These are phyloP conservation scores for Chaetothyriales sp. DNA, from an alignment of 2,329 filamentous ascomycete species.

Conservation along the genomic window DNA sequence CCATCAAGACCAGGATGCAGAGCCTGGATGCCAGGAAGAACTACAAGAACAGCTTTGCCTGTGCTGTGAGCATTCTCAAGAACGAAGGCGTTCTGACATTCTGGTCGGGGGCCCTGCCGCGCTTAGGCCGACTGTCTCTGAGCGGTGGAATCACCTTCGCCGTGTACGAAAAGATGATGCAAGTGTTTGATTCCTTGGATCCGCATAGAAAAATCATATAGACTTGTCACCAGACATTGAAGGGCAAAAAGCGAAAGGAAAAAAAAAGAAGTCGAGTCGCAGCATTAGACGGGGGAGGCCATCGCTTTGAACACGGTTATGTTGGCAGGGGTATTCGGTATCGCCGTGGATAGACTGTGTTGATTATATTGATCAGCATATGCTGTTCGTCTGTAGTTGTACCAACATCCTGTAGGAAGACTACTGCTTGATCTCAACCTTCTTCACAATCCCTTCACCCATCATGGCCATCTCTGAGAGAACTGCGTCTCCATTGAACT, in stretches of 20 bases:
- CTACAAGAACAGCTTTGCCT: slow-evolving; percentile 80
- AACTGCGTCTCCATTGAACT: slow-evolving; percentile 52
- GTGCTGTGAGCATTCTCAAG: slow-evolving; percentile 67
- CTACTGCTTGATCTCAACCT: slow-evolving; percentile 8
- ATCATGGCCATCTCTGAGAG: slow-evolving; percentile 57
- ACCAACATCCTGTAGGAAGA: neutral
- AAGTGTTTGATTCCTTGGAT: slow-evolving; percentile 63
- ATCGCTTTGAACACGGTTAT: too few relatives aligned
- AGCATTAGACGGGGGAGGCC: too few relatives aligned
- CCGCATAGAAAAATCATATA: slow-evolving; percentile 73
- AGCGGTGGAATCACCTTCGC: slow-evolving; percentile 97
- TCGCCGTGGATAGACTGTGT: neutral
- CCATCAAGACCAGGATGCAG: slow-evolving; percentile 96
- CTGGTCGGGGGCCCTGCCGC: slow-evolving; percentile 83
- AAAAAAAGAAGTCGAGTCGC: neutral
- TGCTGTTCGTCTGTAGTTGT: neutral
- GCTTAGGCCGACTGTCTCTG: slow-evolving; percentile 68
- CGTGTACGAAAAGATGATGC: slow-evolving; percentile 95
- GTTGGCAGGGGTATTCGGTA: neutral
- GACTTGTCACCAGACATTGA: slow-evolving; percentile 2
- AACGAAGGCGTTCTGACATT: slow-evolving; percentile 81
- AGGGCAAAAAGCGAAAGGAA: neutral
- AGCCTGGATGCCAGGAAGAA: slow-evolving; percentile 66
- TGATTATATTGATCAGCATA: neutral
- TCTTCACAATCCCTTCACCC: slow-evolving; percentile 14